Percentiles rank a stretch among this genome's conserved stretches.
These are phyloP conservation scores for Aspergillus arachidicola DNA, from an alignment of 2,329 filamentous ascomycete species.

Conservation along the genomic window DNA sequence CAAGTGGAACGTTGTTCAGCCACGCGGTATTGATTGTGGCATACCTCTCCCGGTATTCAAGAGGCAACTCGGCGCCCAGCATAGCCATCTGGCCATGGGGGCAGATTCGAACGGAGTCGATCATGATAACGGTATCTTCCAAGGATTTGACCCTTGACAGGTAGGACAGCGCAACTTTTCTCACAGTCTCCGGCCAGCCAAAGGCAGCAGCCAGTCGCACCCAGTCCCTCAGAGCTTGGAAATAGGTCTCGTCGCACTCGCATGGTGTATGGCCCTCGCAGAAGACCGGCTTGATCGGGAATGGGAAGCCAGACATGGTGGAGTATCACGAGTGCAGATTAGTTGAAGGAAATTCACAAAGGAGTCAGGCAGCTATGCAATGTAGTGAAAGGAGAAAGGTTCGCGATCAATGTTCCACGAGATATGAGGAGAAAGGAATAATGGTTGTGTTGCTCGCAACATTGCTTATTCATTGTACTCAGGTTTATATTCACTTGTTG, in stretches of 20 bases:
- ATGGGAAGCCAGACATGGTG: background rate
- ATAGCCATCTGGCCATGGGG: background rate
- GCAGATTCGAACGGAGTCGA: background rate
- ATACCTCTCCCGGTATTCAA: background rate
- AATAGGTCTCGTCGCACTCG: background rate
- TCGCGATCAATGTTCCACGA: background rate
- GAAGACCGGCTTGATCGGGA: background rate
- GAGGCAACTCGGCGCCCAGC: background rate
- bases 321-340: background rate
- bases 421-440: background rate
- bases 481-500: background rate
- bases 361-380: background rate
- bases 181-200: background rate
- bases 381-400: background rate
- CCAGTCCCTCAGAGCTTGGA: background rate
- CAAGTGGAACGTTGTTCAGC: background rate
- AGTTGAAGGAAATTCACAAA: background rate
- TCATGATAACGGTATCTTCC: background rate
- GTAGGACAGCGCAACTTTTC: background rate
- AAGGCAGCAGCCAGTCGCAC: background rate
- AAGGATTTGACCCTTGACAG: background rate
- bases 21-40: background rate
- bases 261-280: background rate
- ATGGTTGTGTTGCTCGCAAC: background rate
- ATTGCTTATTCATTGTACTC: background rate